Evolutionary conservation across 495 filamentous ascomycete genomes (phyloP).

Genomic region (Neurospora sp.): DNA sequence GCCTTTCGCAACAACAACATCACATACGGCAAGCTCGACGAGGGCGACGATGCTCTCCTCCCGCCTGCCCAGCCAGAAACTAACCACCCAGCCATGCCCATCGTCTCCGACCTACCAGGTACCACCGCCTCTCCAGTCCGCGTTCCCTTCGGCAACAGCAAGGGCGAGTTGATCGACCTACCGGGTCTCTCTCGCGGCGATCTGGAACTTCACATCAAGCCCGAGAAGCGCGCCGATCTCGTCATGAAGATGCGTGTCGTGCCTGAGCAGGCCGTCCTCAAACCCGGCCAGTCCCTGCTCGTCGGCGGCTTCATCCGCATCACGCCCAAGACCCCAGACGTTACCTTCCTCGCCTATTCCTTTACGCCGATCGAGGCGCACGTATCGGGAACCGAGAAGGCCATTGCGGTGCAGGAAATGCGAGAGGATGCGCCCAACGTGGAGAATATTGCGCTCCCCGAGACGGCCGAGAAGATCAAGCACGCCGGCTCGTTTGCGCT

Average conservation of each 20-base stretch:
- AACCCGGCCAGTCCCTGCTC: constrained; percentile 71
- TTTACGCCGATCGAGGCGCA: constrained; percentile 71
- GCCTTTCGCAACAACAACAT: constrained; percentile 9
- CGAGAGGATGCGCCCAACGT: constrained; percentile 40
- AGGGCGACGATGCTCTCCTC: constrained; percentile 39
- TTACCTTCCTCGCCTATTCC: constrained; percentile 56
- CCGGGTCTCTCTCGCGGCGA: constrained; percentile 71
- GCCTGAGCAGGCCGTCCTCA: constrained; percentile 59
- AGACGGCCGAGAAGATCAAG: constrained; percentile 41
- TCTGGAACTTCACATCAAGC: constrained; percentile 56
- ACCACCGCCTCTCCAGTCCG: constrained; percentile 93
- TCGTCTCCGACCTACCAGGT: constrained; percentile 77
- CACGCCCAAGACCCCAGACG: constrained; percentile 46
- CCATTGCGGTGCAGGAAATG: constrained; percentile 53
- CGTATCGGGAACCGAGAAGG: constrained; percentile 68
- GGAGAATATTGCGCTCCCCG: constrained; percentile 47
- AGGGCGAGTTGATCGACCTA: constrained; percentile 85
- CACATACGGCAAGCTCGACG: background rate
- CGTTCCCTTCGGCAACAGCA: constrained; percentile 71
- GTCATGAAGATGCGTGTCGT: constrained; percentile 64
- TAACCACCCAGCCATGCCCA: constrained; percentile 66
- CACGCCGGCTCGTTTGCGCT: constrained; percentile 69
- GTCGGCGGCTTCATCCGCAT: constrained; percentile 83
- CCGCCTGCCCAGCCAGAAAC: constrained; percentile 65
- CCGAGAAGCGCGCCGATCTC: constrained; percentile 52